Conservation (phyloP, 805 yeast genomes). For the Tetrapisispora nanseiensis region DNA sequence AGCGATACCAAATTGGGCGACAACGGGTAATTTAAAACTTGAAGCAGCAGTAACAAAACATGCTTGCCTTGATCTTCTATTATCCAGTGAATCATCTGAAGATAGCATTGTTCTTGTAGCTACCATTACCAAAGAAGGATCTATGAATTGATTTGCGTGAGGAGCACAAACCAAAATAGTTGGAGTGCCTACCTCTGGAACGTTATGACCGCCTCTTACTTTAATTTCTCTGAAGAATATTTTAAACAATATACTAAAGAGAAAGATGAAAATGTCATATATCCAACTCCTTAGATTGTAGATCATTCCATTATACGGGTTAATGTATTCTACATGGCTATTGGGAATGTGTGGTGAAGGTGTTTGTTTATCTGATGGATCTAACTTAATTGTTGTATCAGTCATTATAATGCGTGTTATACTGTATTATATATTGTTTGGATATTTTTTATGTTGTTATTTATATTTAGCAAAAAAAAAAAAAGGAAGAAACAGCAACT, state of each 20-base stretch:
- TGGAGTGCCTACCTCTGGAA: conserved; percentile 33
- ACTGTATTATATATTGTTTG: background rate
- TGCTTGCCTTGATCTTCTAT: conserved; percentile 47
- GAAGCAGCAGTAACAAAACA: conserved; percentile 77
- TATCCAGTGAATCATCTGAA: background rate
- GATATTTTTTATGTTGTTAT: too few relatives aligned
- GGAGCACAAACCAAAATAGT: conserved; percentile 77
- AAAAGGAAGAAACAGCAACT: too few relatives aligned
- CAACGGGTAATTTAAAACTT: conserved; percentile 50
- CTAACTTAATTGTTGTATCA: too few relatives aligned
- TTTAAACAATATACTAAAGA: conserved; percentile 25
- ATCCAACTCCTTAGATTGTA: conserved; percentile 21
- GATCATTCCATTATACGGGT: conserved; percentile 20
- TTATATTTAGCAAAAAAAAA: too few relatives aligned
- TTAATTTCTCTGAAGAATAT: conserved; percentile 65
- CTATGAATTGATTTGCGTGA: conserved; percentile 82
- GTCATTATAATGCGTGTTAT: background rate
- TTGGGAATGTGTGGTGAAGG: conserved; percentile 21
- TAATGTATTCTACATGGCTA: conserved; percentile 10
- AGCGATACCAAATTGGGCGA: conserved; percentile 66
- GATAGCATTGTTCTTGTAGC: conserved; percentile 43
- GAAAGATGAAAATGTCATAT: conserved; percentile 23
- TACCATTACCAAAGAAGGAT: conserved; percentile 67
- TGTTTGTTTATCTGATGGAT: background rate
- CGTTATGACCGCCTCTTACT: conserved; percentile 46